phyloP scores from a whole-genome alignment of 768 basidiomycete species.

The Paxillus involutus region DNA sequence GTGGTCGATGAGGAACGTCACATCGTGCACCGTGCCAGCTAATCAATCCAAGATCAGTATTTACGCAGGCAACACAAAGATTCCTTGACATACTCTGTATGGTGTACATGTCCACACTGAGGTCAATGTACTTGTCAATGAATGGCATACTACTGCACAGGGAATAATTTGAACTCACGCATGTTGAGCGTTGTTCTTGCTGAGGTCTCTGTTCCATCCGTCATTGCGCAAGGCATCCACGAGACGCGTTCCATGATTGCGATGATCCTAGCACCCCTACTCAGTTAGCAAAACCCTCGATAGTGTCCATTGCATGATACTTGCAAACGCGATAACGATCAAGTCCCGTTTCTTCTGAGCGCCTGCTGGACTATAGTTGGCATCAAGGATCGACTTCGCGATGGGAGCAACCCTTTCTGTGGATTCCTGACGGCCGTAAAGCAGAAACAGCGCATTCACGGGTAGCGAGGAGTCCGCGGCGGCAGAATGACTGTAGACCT shows the following conservation, averaged over 20 bases:
- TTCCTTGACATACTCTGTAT: conserved; percentile 26
- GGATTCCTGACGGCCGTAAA: conserved; percentile 25
- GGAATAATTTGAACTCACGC: conserved; percentile 20
- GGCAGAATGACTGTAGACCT: conserved; percentile 23
- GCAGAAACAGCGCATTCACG: conserved; percentile 26
- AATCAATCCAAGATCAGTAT: conserved; percentile 5
- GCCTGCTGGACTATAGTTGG: conserved; percentile 9
- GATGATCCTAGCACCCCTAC: conserved; percentile 24
- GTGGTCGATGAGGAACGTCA: conserved; percentile 81
- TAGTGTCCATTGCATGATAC: conserved; percentile 2
- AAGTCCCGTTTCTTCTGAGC: conserved; percentile 21
- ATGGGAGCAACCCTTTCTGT: conserved; percentile 9
- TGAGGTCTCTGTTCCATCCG: conserved; percentile 23
- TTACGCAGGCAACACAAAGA: neutral
- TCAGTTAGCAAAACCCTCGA: neutral
- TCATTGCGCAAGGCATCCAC: conserved; percentile 24
- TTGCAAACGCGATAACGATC: conserved; percentile 28
- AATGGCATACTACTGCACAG: neutral
- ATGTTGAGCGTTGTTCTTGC: conserved; percentile 23
- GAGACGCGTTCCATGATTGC: conserved; percentile 30
- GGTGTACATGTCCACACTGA: conserved; percentile 31
- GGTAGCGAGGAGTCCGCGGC: conserved; percentile 16
- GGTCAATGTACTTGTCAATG: conserved; percentile 3
- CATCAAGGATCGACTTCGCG: conserved; percentile 24
- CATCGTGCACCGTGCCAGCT: conserved; percentile 69